Conservation (phyloP, 371 early-diverging fungal species). For the Mortierella sp. region DNA sequence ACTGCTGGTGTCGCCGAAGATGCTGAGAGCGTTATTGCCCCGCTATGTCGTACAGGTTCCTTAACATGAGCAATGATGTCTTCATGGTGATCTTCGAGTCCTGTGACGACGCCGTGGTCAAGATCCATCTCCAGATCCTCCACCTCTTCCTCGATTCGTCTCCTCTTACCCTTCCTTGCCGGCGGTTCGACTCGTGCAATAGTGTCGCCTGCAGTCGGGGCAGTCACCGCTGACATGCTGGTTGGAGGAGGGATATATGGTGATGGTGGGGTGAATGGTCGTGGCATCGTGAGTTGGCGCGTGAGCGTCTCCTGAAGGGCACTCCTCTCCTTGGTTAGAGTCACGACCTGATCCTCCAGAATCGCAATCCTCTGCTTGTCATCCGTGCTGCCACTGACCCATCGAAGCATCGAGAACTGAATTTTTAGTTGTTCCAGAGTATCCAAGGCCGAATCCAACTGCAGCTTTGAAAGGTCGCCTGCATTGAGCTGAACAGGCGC, state of each 20-base stretch:
- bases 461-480: constrained; percentile 5
- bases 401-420: constrained; percentile 32
- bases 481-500: background rate
- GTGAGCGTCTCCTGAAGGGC: constrained; percentile 38
- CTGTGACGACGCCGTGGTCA: background rate
- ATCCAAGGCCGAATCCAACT: constrained; percentile 27
- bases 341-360: constrained; percentile 27
- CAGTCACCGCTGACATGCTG: background rate
- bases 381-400: constrained; percentile 18
- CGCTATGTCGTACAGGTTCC: background rate
- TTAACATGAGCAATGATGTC: background rate
- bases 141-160: background rate
- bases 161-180: background rate
- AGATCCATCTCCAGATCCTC: background rate
- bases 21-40: background rate
- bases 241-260: background rate
- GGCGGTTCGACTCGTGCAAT: background rate
- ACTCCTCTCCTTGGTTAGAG: constrained; percentile 31
- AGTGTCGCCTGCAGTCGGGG: constrained; percentile 3
- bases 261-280: background rate
- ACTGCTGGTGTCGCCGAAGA: background rate
- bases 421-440: constrained; percentile 31
- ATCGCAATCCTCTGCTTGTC: constrained; percentile 12
- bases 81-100: background rate
- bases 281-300: constrained; percentile 2